Conservation (phyloP, 345 rosid genomes). For the Bruguiera gymnorhiza region DNA sequence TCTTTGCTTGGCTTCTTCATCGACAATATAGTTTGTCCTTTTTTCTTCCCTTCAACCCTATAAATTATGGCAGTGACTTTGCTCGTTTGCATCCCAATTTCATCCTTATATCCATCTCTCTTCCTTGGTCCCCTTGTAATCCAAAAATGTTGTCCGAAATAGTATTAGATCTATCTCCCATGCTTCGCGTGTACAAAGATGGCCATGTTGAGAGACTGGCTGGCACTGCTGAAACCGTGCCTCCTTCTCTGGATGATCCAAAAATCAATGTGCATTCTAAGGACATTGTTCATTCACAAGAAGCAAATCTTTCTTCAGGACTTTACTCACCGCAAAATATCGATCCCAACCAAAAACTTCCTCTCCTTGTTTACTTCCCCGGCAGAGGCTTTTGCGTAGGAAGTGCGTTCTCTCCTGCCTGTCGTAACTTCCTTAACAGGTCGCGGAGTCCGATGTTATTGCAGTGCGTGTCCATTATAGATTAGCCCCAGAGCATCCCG, state of each 20-base stretch:
- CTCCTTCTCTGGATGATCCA: slow-evolving; percentile 9
- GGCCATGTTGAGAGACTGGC: slow-evolving; percentile 12
- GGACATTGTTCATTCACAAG: slow-evolving; percentile 31
- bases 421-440: not conserved
- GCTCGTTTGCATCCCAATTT: too few relatives aligned
- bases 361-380: slow-evolving; percentile 25
- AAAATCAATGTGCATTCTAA: slow-evolving; percentile 21
- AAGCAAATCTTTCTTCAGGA: slow-evolving; percentile 24
- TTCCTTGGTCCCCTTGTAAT: too few relatives aligned
- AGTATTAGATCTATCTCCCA: slow-evolving; percentile 2
- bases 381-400: slow-evolving; percentile 48
- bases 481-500: slow-evolving; percentile 9
- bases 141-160: too few relatives aligned
- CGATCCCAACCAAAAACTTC: slow-evolving; percentile 3
- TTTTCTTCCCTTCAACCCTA: too few relatives aligned
- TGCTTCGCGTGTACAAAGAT: slow-evolving; percentile 13
- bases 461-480: not conserved
- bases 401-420: slow-evolving; percentile 11
- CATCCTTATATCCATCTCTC: too few relatives aligned
- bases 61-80: too few relatives aligned
- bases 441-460: not conserved
- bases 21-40: too few relatives aligned
- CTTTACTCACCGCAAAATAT: slow-evolving; percentile 26
- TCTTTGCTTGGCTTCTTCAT: too few relatives aligned
- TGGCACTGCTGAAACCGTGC: slow-evolving; percentile 1